Evolutionary conservation across 495 filamentous ascomycete genomes (phyloP).

Genomic region (Cladorrhinum samala): DNA sequence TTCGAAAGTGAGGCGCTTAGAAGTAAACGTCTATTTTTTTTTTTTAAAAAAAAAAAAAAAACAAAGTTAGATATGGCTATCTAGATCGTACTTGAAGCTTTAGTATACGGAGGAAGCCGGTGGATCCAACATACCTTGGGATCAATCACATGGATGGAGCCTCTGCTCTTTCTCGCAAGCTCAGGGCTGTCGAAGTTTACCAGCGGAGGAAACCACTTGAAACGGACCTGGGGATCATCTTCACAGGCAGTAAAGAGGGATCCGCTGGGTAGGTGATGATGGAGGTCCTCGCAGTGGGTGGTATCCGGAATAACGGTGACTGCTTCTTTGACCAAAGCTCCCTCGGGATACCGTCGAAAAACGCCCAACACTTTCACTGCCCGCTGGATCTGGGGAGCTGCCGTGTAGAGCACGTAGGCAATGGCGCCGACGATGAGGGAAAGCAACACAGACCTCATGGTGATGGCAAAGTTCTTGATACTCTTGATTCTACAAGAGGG

Average conservation of each 20-base stretch:
- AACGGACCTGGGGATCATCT: constrained; percentile 37
- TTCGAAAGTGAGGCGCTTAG: constrained; percentile 41
- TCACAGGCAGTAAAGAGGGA: constrained; percentile 54
- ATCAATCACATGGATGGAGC: constrained; percentile 51
- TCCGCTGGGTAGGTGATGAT: constrained; percentile 45
- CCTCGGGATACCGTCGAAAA: constrained; percentile 18
- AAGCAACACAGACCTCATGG: constrained; percentile 14
- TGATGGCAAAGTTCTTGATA: neutral
- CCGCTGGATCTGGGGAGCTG: constrained; percentile 7
- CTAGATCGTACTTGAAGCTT: too few relatives aligned
- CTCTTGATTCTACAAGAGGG: too few relatives aligned
- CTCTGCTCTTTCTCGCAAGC: constrained; percentile 24
- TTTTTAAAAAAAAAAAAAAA: too few relatives aligned
- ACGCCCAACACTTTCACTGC: constrained; percentile 16
- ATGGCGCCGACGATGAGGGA: constrained; percentile 18
- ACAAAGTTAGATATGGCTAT: too few relatives aligned
- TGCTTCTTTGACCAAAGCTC: constrained; percentile 8
- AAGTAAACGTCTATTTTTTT: constrained; percentile 41
- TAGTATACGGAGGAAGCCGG: too few relatives aligned
- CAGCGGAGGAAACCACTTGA: constrained; percentile 53
- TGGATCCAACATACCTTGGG: too few relatives aligned
- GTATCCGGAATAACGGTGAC: constrained; percentile 45
- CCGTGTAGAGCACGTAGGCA: constrained; percentile 14
- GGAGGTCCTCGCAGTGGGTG: constrained; percentile 53
- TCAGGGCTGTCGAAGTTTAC: constrained; percentile 33